Evolutionary conservation across 345 rosid genomes (phyloP).

Genomic region (Dovyalis caffra): DNA sequence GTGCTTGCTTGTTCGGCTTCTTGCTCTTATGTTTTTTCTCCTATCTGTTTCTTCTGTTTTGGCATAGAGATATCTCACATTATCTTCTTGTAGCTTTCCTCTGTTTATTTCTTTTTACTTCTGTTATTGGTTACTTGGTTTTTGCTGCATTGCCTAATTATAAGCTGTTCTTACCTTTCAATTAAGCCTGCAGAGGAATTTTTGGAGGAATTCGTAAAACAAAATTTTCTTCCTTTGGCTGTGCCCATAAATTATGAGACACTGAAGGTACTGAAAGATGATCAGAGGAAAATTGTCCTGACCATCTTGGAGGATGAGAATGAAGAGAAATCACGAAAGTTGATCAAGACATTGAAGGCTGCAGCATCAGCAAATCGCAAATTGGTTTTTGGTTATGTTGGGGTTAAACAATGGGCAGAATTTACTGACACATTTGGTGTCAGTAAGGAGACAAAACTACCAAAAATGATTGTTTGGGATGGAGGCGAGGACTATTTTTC

Average conservation of each 20-base stretch:
- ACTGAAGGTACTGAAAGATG: constrained; percentile 72
- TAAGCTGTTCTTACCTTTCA: constrained; percentile 8
- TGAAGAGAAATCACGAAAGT: constrained; percentile 55
- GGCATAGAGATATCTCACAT: neutral
- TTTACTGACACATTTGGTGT: constrained; percentile 73
- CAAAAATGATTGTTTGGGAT: constrained; percentile 84
- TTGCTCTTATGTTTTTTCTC: neutral
- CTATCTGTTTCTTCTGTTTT: neutral
- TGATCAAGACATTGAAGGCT: constrained; percentile 69
- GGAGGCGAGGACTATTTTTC: constrained; percentile 71
- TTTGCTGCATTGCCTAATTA: neutral
- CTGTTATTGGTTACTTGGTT: neutral
- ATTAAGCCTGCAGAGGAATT: constrained; percentile 54
- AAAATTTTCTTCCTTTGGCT: constrained; percentile 70
- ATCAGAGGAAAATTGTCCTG: constrained; percentile 76
- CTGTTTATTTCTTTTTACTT: neutral
- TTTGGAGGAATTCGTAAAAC: constrained; percentile 77
- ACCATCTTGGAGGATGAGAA: constrained; percentile 73
- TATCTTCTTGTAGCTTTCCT: neutral
- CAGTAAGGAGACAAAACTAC: constrained; percentile 53
- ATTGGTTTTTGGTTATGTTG: constrained; percentile 82
- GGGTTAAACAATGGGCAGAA: constrained; percentile 72
- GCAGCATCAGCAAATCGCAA: constrained; percentile 94
- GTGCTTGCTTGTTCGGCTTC: neutral
- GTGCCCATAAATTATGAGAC: constrained; percentile 80